Base-by-base conservation (phyloP, 495 filamentous ascomycete species). In the Lophiostoma macrostomum region DNA sequence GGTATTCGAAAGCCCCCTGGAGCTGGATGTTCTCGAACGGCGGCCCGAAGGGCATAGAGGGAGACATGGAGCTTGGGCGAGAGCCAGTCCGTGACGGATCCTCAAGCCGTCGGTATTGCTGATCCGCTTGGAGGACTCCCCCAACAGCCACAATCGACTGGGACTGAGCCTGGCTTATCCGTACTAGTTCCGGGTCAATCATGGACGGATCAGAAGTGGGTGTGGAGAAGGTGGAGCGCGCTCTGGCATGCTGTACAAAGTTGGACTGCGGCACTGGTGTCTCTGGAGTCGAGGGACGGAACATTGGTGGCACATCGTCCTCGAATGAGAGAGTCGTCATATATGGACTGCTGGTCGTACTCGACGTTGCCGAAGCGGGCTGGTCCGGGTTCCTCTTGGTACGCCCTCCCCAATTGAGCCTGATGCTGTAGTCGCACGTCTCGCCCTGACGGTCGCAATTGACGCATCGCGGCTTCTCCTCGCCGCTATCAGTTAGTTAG, bases 371-470 rank as follows among this genome's bases (percentile, higher is more conserved):
- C 8, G 53, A 40, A 25, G 48, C 50, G 6, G 56, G 19, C 30
- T 50, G 61, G 23, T 61, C 51, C 38, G 64, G 44, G 10, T 73
- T 73, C 55, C 79, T 80, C 53, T 74, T 69, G 31, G 74, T 73
- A 45, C 87, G 76, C 27, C 88, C 87, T 49, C 84, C 86, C 89
- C 89, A 93, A 60, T 90, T 91, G 58, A 94, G 71, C 14, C 85
- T 76, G 64, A 93, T 86, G 66, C 82, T 88, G 71, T 93, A 95
- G 69, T 95, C 89, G 70, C 89, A 95, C 23, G 72, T 69, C 64
- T 91, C 87, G 38, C 83, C 84, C 60, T 83, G 83, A 45, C 82
- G 82, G 63, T 82, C 77, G 66, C 89, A 95, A 63, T 91, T 91
- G 42, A 78, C 64, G 67, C 89, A 95, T 63, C 71, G 69, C 8